phyloP scores from a whole-genome alignment of 2,329 filamentous ascomycete genomes.

The Xylaria hypoxylon region DNA sequence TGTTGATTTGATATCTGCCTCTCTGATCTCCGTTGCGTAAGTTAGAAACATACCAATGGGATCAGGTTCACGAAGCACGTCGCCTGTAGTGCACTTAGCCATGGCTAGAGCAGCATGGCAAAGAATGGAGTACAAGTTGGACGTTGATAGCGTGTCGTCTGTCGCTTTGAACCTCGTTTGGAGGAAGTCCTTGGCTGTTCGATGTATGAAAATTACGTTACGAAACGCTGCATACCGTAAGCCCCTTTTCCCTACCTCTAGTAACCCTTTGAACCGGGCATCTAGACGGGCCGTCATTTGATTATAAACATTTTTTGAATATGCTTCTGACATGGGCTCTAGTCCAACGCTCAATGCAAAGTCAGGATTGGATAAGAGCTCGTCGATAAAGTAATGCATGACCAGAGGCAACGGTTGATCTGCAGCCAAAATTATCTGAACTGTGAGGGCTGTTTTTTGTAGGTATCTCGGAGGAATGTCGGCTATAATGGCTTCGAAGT shows the following conservation, averaged over 20 bases:
- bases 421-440: background rate
- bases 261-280: constrained; percentile 3
- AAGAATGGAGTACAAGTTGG: background rate
- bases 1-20: background rate
- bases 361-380: background rate
- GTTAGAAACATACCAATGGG: background rate
- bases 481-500: background rate
- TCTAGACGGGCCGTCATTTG: background rate
- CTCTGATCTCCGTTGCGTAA: background rate
- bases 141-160: background rate
- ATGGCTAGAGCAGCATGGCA: background rate
- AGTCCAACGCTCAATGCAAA: background rate
- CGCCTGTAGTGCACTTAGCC: background rate
- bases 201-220: background rate
- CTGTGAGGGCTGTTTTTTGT: background rate
- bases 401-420: background rate
- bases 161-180: background rate
- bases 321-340: background rate
- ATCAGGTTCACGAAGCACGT: no score
- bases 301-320: background rate
- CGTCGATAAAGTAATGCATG: constrained; percentile 7
- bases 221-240: background rate
- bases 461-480: background rate
- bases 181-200: constrained; percentile 1
- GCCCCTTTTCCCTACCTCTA: background rate